Percentiles rank a stretch among this genome's conserved stretches.
These are phyloP conservation scores for Capronia coronata DNA, from an alignment of 2,329 filamentous ascomycete genomes.

Conservation along the genomic window DNA sequence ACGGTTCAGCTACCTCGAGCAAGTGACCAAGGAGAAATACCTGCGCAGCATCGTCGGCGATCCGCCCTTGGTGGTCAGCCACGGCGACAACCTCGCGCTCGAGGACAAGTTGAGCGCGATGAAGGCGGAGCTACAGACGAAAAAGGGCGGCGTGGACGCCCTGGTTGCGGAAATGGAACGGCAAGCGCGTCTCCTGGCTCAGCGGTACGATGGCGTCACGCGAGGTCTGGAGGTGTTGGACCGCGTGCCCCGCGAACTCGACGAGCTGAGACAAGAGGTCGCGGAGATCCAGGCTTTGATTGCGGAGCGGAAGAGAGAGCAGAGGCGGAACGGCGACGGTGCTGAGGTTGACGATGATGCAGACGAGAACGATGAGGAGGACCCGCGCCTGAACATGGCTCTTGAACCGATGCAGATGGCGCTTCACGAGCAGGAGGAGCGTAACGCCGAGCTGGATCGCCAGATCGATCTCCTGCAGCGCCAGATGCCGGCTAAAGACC, in stretches of 20 bases:
- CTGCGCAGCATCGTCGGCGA: slow-evolving; percentile 87
- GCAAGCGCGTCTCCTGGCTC: slow-evolving; percentile 58
- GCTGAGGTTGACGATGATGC: slow-evolving; percentile 1
- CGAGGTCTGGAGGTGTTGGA: slow-evolving; percentile 42
- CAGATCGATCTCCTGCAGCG: slow-evolving; percentile 41
- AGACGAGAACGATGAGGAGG: not conserved
- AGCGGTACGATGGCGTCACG: slow-evolving; percentile 41
- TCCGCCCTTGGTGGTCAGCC: slow-evolving; percentile 75
- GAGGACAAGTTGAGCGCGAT: slow-evolving; percentile 62
- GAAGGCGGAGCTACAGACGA: slow-evolving; percentile 70
- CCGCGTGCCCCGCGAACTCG: slow-evolving; percentile 39
- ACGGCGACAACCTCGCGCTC: slow-evolving; percentile 72
- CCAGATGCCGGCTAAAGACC: slow-evolving; percentile 38
- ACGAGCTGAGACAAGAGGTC: slow-evolving; percentile 38
- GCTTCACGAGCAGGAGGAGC: slow-evolving; percentile 37
- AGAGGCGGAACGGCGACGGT: slow-evolving; percentile 21
- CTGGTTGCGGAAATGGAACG: slow-evolving; percentile 69
- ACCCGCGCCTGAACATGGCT: slow-evolving; percentile 22
- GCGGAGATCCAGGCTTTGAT: slow-evolving; percentile 39
- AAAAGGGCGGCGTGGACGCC: slow-evolving; percentile 70
- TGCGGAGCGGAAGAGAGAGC: slow-evolving; percentile 34
- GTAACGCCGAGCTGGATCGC: slow-evolving; percentile 38
- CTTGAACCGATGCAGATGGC: slow-evolving; percentile 37
- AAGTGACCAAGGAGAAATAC: slow-evolving; percentile 98
- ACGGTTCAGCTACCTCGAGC: slow-evolving; percentile 94